Percentiles rank a stretch among this genome's conserved stretches.
phyloP scores from a whole-genome alignment of 768 basidiomycete species.

The Lactifluus volemus region DNA sequence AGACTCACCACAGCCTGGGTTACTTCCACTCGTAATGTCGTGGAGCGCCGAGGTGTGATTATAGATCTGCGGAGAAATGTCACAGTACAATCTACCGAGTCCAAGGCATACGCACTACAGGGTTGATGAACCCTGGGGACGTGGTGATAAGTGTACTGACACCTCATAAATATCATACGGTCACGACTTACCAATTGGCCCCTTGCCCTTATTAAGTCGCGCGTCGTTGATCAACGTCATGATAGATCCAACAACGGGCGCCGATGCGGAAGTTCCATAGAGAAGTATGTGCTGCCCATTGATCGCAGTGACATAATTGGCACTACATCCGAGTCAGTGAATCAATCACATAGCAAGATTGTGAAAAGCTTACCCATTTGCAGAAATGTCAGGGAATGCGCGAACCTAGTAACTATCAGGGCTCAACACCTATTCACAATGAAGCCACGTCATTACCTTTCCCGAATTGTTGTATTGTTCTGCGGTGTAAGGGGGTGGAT shows the following conservation, averaged over 20 bases:
- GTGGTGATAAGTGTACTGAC: not conserved
- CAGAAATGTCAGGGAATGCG: conserved; percentile 28
- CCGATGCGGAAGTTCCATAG: conserved; percentile 31
- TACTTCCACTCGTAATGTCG: conserved; percentile 6
- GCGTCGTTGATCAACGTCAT: conserved; percentile 32
- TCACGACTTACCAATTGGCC: not conserved
- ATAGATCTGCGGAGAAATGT: conserved; percentile 5
- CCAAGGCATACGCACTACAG: not conserved
- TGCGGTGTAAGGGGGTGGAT: conserved; percentile 29
- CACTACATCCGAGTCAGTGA: not conserved
- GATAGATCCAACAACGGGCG: conserved; percentile 29
- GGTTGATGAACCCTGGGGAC: conserved; percentile 6
- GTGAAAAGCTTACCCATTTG: conserved; percentile 25
- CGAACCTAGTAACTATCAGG: conserved; percentile 19
- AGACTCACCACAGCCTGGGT: conserved; percentile 11
- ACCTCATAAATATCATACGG: not conserved
- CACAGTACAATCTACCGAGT: not conserved
- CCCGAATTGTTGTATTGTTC: conserved; percentile 30
- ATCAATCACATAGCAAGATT: not conserved
- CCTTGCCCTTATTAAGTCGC: conserved; percentile 26
- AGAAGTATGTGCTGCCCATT: conserved; percentile 24
- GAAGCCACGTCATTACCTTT: conserved; percentile 13
- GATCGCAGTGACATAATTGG: conserved; percentile 13
- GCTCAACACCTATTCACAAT: not conserved
- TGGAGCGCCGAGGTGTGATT: not conserved